phyloP scores from a whole-genome alignment of 2,329 filamentous ascomycete species.

The Endoconidiophora laricicola region DNA sequence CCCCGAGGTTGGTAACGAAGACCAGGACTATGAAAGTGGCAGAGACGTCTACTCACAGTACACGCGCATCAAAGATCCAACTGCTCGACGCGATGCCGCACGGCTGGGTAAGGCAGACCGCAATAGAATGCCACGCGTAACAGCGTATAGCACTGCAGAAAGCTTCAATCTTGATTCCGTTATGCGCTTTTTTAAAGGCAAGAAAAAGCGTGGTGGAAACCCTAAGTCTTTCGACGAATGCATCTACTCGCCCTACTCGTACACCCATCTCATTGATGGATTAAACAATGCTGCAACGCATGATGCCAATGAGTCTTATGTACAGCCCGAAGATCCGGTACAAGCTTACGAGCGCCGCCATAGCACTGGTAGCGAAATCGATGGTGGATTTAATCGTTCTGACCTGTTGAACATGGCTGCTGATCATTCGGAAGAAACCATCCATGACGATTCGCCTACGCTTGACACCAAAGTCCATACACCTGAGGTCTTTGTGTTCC shows the following conservation, averaged over 20 bases:
- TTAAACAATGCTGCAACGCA: slow-evolving; percentile 14
- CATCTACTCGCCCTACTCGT: slow-evolving; percentile 88
- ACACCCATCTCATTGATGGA: slow-evolving; percentile 30
- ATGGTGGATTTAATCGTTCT: slow-evolving; percentile 8
- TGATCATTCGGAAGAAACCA: slow-evolving; percentile 9
- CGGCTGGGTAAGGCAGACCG: slow-evolving; percentile 85
- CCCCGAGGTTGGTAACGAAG: slow-evolving; percentile 64
- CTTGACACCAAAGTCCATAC: slow-evolving; percentile 82
- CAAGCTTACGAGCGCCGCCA: slow-evolving; percentile 50
- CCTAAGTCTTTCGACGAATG: slow-evolving; percentile 96
- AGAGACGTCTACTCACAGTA: slow-evolving; percentile 96
- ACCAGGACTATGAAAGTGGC: slow-evolving; percentile 72
- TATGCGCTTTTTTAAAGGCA: slow-evolving; percentile 79
- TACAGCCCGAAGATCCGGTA: slow-evolving; percentile 21
- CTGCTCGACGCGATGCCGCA: slow-evolving; percentile 78
- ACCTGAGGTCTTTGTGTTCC: slow-evolving; percentile 88
- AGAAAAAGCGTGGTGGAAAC: slow-evolving; percentile 60
- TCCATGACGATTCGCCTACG: slow-evolving; percentile 40
- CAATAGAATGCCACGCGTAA: slow-evolving; percentile 72
- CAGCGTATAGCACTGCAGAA: slow-evolving; percentile 89
- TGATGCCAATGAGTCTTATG: slow-evolving; percentile 17
- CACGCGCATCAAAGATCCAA: slow-evolving; percentile 92
- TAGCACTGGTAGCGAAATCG: slow-evolving; percentile 49
- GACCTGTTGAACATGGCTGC: slow-evolving; percentile 8
- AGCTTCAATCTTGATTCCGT: slow-evolving; percentile 80